A percentile compares a stretch with the other conserved stretches of the same genome.
Evolutionary conservation across 257 asterid genomes (phyloP).

Genomic region (Craterostigma plantagineum): DNA sequence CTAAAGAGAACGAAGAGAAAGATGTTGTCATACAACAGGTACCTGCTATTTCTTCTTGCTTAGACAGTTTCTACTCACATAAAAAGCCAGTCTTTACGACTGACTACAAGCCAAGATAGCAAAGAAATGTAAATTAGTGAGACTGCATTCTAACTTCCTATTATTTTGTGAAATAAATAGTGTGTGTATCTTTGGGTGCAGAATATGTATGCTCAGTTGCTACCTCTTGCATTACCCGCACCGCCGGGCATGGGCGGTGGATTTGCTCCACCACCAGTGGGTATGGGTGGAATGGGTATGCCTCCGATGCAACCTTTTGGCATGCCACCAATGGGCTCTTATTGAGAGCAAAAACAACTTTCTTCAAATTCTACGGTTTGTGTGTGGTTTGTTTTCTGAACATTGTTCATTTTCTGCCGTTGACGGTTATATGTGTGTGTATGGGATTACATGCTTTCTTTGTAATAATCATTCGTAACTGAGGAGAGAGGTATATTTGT

Average conservation of each 20-base stretch:
- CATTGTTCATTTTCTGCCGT: too few species aligned
- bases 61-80: neutral
- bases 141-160: too few species aligned
- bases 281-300: conserved; percentile 88
- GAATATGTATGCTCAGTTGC: conserved; percentile 93
- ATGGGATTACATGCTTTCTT: conserved; percentile 15
- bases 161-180: neutral
- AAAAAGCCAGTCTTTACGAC: neutral
- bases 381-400: conserved; percentile 4
- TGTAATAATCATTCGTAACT: conserved; percentile 71
- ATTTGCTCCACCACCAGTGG: conserved; percentile 24
- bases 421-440: too few species aligned
- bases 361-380: too few species aligned
- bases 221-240: conserved; percentile 98
- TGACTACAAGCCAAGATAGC: neutral
- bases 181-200: conserved; percentile 21
- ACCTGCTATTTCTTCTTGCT: neutral
- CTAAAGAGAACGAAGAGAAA: conserved; percentile 75
- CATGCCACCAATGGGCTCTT: conserved; percentile 94
- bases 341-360: too few species aligned
- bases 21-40: conserved; percentile 87
- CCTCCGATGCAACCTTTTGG: conserved; percentile 92
- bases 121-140: too few species aligned
- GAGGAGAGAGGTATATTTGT: conserved; percentile 27
- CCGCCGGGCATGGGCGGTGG: conserved; percentile 79